Conservation (phyloP, 495 filamentous ascomycete genomes). For the Hypoxylon crocopeplum region DNA sequence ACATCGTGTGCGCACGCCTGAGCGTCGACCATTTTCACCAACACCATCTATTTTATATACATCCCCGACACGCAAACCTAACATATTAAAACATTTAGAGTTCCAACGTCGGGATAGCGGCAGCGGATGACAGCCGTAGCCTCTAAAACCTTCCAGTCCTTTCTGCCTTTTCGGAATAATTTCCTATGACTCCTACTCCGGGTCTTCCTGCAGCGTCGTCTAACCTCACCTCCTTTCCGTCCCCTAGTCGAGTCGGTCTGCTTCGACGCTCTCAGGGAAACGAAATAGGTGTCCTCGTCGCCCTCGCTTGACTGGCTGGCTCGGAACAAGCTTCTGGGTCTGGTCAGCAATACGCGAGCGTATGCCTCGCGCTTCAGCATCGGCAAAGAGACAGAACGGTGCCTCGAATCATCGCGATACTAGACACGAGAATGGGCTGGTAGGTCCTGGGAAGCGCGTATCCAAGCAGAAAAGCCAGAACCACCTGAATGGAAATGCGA, state of each 20-base stretch:
- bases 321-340: constrained; percentile 60
- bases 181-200: constrained; percentile 32
- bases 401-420: constrained; percentile 73
- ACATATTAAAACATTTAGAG: constrained; percentile 1
- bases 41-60: not conserved
- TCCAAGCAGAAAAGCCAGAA: constrained; percentile 67
- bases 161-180: constrained; percentile 23
- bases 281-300: constrained; percentile 26
- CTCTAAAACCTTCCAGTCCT: constrained; percentile 5
- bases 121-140: constrained; percentile 21
- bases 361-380: constrained; percentile 75
- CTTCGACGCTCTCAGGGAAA: not conserved
- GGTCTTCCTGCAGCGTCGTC: not conserved
- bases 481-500: constrained; percentile 60
- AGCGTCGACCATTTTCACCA: not conserved
- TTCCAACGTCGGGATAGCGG: constrained; percentile 1
- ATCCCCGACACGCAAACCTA: not conserved
- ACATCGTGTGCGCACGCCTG: no score
- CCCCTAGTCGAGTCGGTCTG: constrained; percentile 5
- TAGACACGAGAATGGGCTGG: constrained; percentile 86
- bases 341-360: constrained; percentile 51
- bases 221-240: constrained; percentile 5
- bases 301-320: constrained; percentile 51
- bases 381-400: constrained; percentile 71
- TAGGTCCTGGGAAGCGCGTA: constrained; percentile 84